These are phyloP conservation scores for Coccinonectria pachysandricola DNA, from an alignment of 2,329 filamentous ascomycete genomes.

Conservation along the genomic window DNA sequence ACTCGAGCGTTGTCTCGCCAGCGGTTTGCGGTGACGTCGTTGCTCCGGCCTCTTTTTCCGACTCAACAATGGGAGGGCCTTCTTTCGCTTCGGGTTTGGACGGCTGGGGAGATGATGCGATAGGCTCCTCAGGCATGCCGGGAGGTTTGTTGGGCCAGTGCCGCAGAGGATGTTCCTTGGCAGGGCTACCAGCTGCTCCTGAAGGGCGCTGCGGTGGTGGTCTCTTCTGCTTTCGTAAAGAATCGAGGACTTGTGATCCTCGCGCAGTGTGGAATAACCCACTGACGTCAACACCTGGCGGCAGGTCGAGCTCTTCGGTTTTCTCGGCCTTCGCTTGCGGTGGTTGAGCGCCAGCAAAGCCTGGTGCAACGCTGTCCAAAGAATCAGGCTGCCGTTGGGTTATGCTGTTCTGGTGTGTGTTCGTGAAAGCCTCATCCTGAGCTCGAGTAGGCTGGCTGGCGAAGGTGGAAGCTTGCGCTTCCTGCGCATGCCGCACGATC, in stretches of 20 bases:
- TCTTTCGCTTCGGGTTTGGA: background rate
- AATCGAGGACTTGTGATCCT: constrained; percentile 34
- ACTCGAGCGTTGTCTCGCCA: constrained; percentile 1
- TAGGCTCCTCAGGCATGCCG: constrained; percentile 1
- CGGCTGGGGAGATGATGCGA: background rate
- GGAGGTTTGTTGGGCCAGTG: constrained; percentile 23
- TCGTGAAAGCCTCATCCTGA: too few relatives aligned
- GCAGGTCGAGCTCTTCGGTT: constrained; percentile 23
- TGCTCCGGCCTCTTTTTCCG: background rate
- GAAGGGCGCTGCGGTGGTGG: constrained; percentile 4
- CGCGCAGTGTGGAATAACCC: constrained; percentile 38
- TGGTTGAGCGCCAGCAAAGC: constrained; percentile 4
- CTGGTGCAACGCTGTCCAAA: constrained; percentile 6
- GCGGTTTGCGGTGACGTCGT: background rate
- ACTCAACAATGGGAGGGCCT: background rate
- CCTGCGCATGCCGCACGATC: constrained; percentile 7
- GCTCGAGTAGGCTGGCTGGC: too few relatives aligned
- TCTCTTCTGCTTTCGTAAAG: constrained; percentile 20
- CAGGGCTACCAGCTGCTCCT: constrained; percentile 10
- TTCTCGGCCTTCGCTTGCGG: constrained; percentile 4
- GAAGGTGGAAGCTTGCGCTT: too few relatives aligned
- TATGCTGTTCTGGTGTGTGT: too few relatives aligned
- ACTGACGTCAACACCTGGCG: constrained; percentile 33
- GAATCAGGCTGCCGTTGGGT: too few relatives aligned
- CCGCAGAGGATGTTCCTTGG: constrained; percentile 28